Base-by-base conservation (phyloP, 2,329 filamentous ascomycete genomes). In the Calonectria naviculata region DNA sequence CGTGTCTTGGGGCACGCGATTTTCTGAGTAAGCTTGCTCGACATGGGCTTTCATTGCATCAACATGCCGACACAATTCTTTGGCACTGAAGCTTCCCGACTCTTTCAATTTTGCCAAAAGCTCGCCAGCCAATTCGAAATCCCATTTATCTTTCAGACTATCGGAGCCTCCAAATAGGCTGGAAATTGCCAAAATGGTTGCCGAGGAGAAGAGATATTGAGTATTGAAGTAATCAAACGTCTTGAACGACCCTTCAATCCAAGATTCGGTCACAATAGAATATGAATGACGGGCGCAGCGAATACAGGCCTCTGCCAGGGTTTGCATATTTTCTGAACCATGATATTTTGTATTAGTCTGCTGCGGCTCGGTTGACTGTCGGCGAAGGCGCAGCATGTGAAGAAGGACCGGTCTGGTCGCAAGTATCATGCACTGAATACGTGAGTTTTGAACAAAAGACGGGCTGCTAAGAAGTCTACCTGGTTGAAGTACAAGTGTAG, bases 401-500 rank as follows among this genome's bases (percentile, higher is more conserved):
- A 65, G n/a, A 13, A 65, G 42, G 13, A 65, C 34, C 0, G 62
- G 62, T 7, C 62, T 21, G 12, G 62, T 65, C 5, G 47, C 26
- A 5, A 65, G 15, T 8, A 65, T 65, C 15, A 49, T 38, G 17
- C 24, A 54, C 47, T 44, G 15, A 19, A n/a, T 38, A 38, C 26
- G 36, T 65, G 4, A 65, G 47, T 26, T 31, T 52, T 41, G 26
- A 15, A 5, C 2, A 15, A 26, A 1, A 17, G 34, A n/a, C 12
- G 34, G 13, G 21, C 2, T 5, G 21, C 12, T 24, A 19, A 60
- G n/a, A 17, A 21, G 31, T 6, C 31, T 44, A 60, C 62, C 15
- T 65, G 62, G 36, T 65, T 65, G 9, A 65, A 65, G 21, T 17
- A 31, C 10, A 65, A 28, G 29, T 65, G 62, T 1, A 65, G 34